A percentile compares a stretch with the other conserved stretches of the same genome.
phyloP scores from a whole-genome alignment of 1,284 basidiomycete genomes.

The Porogramme epimiltina region DNA sequence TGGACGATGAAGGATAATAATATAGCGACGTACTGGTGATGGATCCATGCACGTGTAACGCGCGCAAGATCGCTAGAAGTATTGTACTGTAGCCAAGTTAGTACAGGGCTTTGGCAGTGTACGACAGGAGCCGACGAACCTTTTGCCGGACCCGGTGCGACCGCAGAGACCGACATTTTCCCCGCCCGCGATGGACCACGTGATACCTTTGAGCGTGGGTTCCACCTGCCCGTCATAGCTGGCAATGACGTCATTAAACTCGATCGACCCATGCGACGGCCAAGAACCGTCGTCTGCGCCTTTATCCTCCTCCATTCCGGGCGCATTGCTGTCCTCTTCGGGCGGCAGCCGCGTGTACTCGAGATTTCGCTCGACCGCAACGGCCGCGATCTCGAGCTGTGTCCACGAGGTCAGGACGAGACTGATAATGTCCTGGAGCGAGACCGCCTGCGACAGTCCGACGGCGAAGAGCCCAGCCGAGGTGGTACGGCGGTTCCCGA shows the following conservation, averaged over 20 bases:
- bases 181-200: neutral
- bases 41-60: neutral
- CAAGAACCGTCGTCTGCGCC: too few relatives aligned
- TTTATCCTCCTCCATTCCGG: neutral
- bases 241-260: neutral
- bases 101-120: neutral
- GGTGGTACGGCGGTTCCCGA: neutral
- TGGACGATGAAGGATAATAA: too few relatives aligned
- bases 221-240: slow-evolving; percentile 1
- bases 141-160: slow-evolving; percentile 3
- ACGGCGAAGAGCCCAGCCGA: slow-evolving; percentile 4
- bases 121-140: too few relatives aligned
- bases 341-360: slow-evolving; percentile 2
- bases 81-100: slow-evolving; percentile 1
- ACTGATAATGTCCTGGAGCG: slow-evolving; percentile 6
- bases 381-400: slow-evolving; percentile 5
- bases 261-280: slow-evolving; percentile 1
- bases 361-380: slow-evolving; percentile 4
- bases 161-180: slow-evolving; percentile 1
- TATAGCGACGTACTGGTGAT: neutral
- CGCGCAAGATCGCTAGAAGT: slow-evolving; percentile 1
- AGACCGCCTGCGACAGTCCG: slow-evolving; percentile 2
- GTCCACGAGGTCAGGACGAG: slow-evolving; percentile 1
- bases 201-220: slow-evolving; percentile 2
- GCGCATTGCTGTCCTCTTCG: neutral